phyloP scores from a whole-genome alignment of 2,329 filamentous ascomycete species.

The Leptoxyphium fumago region DNA sequence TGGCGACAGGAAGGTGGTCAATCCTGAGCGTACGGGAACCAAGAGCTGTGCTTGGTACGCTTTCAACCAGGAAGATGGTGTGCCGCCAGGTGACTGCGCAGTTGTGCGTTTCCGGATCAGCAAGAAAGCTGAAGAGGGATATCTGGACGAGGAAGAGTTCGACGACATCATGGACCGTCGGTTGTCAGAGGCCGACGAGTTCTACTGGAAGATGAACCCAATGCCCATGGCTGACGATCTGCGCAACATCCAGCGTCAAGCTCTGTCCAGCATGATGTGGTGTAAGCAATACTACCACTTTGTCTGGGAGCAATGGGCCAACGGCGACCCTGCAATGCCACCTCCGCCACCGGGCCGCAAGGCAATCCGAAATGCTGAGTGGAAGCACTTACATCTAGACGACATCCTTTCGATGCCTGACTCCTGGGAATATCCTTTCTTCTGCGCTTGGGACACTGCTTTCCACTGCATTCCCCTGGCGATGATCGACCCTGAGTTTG shows the following conservation, averaged over 20 bases:
- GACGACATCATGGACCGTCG: slow-evolving; percentile 81
- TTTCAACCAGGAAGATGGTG: slow-evolving; percentile 79
- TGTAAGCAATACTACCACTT: slow-evolving; percentile 96
- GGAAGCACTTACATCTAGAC: slow-evolving; percentile 90
- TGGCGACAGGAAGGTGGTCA: slow-evolving; percentile 64
- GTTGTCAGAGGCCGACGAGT: slow-evolving; percentile 83
- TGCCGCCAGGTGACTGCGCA: slow-evolving; percentile 80
- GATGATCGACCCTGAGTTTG: slow-evolving; percentile 96
- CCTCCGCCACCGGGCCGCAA: slow-evolving; percentile 72
- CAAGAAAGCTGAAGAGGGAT: slow-evolving; percentile 50
- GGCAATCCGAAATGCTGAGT: slow-evolving; percentile 68
- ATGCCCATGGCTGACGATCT: slow-evolving; percentile 87
- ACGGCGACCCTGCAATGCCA: slow-evolving; percentile 77
- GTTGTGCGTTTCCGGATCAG: slow-evolving; percentile 88
- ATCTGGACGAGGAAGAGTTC: slow-evolving; percentile 83
- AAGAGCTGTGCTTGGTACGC: slow-evolving; percentile 85
- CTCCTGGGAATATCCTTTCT: slow-evolving; percentile 97
- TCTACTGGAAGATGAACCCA: slow-evolving; percentile 86
- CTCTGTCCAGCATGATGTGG: slow-evolving; percentile 95
- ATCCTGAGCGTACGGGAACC: slow-evolving; percentile 65
- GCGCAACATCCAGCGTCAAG: slow-evolving; percentile 87
- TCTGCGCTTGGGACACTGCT: slow-evolving; percentile 91
- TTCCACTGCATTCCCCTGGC: slow-evolving; percentile 93
- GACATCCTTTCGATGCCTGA: slow-evolving; percentile 96
- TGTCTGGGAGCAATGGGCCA: slow-evolving; percentile 95